These are phyloP conservation scores for Shiraia bambusicola DNA, from an alignment of 2,329 filamentous ascomycete genomes.

Conservation along the genomic window DNA sequence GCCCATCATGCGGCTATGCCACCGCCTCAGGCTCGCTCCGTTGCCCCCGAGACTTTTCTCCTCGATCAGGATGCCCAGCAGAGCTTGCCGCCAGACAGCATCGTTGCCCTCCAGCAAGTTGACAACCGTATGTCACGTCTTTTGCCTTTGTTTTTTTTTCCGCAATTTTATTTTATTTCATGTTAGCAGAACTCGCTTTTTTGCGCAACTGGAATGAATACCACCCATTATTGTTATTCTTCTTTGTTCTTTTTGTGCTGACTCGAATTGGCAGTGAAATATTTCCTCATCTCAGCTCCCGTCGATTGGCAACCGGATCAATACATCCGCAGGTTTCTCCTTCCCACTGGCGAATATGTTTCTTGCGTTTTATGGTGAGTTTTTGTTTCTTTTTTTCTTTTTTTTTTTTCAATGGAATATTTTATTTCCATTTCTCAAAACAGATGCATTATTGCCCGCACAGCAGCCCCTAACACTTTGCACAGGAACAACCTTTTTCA, in stretches of 20 bases:
- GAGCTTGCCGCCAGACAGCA: conserved; percentile 90
- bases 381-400: conserved; percentile 5
- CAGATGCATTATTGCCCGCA: neutral
- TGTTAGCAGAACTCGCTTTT: too few relatives aligned
- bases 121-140: conserved; percentile 76
- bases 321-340: conserved; percentile 91
- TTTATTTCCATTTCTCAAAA: too few relatives aligned
- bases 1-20: conserved; percentile 76
- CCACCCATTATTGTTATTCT: conserved; percentile 4
- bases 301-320: conserved; percentile 97
- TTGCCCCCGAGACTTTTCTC: conserved; percentile 97
- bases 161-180: too few relatives aligned
- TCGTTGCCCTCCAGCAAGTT: conserved; percentile 96
- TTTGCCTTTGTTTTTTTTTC: too few relatives aligned
- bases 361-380: conserved; percentile 89
- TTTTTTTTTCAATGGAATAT: too few relatives aligned
- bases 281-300: conserved; percentile 97
- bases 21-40: conserved; percentile 67
- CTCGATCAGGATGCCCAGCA: conserved; percentile 96
- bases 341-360: conserved; percentile 97
- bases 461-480: conserved; percentile 26
- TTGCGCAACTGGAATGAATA: too few relatives aligned
- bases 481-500: conserved; percentile 95
- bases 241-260: conserved; percentile 25
- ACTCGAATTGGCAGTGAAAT: conserved; percentile 72